Evolutionary conservation across 768 basidiomycete genomes (phyloP).

Genomic region (Clitopilus hobsonii): DNA sequence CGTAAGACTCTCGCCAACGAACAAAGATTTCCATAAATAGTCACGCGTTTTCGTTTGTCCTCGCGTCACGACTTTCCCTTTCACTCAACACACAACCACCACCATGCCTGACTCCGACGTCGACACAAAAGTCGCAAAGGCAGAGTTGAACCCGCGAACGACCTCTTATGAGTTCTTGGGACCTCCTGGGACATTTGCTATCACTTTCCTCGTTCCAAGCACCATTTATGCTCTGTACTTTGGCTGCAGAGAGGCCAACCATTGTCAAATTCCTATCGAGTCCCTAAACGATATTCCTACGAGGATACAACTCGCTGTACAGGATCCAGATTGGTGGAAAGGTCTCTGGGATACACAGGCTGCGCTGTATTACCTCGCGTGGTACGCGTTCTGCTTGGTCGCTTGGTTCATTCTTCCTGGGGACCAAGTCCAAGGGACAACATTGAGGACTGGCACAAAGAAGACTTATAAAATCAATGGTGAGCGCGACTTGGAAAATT

Average conservation of each 20-base stretch:
- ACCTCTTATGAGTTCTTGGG: conserved; percentile 79
- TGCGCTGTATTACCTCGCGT: conserved; percentile 68
- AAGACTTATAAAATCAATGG: conserved; percentile 95
- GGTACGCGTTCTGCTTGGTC: conserved; percentile 86
- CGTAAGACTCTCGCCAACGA: too few species aligned
- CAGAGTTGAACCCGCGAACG: conserved; percentile 61
- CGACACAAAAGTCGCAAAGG: conserved; percentile 11
- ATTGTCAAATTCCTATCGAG: conserved; percentile 6
- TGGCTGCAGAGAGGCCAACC: conserved; percentile 67
- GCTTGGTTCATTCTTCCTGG: conserved; percentile 80
- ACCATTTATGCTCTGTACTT: conserved; percentile 74
- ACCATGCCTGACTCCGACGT: not conserved
- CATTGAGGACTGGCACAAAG: conserved; percentile 69
- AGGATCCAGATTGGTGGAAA: conserved; percentile 58
- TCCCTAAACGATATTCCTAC: conserved; percentile 24
- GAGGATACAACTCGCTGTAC: conserved; percentile 41
- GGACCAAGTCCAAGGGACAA: conserved; percentile 64
- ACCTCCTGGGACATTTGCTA: conserved; percentile 68
- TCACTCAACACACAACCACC: too few species aligned
- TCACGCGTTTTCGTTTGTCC: not conserved
- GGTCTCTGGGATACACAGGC: conserved; percentile 83
- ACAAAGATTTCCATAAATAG: not conserved
- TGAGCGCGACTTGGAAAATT: conserved; percentile 25
- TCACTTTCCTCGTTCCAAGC: conserved; percentile 68
- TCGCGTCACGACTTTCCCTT: conserved; percentile 6